Base-by-base conservation (phyloP, 2,329 filamentous ascomycete species). In the Plenodomus biglobosus region DNA sequence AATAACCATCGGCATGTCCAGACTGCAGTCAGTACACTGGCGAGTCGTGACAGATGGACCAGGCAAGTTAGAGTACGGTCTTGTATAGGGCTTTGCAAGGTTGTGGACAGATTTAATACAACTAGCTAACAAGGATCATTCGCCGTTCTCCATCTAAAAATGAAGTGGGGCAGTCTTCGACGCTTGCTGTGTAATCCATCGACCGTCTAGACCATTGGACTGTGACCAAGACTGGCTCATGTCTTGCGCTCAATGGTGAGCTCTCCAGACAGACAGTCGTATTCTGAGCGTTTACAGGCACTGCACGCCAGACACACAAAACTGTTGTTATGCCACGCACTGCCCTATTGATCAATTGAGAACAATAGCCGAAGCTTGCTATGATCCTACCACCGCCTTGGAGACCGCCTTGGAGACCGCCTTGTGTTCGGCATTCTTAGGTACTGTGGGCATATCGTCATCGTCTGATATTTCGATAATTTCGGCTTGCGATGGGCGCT, bases 381-480 rank as follows among this genome's bases (percentile, higher is more conserved):
- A n/a, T 21, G 21, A 8, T 43, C 27, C 27, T 32, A 11, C 7
- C 27, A 11, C 27, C 13, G n/a, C n/a, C n/a, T n/a, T n/a, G n/a
- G n/a, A n/a, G n/a, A n/a, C n/a, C n/a, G 1, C 24, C 10, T 36
- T 21, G 16, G 5, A 11, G 5, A 1, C 24, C 27, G 10, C 22
- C 18, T 20, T 42, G 19, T 30, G 40, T 17, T 17, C n/a, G 8
- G 13, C 16, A 36, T 15, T n/a, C 16, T 4, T 19, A 13, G 36
- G 16, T 7, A 7, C 10, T 13, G 4, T 18, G 19, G 18, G 16
- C 19, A 13, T 7, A 15, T 62, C 53, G 3, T 67, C 62, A 22
- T 65, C 61, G 35, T 65, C 62, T 1, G 65, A 68, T 2, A 68
- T 67, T 3, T 57, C 56, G 17, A 69, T 62, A 10, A 64, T 56